These are phyloP conservation scores for Solanum sejunctum DNA, from an alignment of 257 asterid species.

Conservation along the genomic window DNA sequence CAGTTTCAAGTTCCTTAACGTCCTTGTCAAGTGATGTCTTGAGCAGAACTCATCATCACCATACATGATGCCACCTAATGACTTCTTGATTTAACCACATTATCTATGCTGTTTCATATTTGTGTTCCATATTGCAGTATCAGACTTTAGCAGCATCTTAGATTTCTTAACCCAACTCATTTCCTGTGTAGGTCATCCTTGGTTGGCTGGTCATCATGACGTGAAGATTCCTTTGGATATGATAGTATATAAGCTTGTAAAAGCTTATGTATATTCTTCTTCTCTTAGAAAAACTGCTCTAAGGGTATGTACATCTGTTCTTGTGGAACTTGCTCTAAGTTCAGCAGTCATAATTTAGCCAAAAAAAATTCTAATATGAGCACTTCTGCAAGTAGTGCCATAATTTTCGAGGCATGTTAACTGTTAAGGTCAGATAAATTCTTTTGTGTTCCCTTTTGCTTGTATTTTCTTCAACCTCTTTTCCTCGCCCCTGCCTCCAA, in stretches of 20 bases:
- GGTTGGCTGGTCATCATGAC: constrained; percentile 78
- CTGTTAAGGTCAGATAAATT: not conserved
- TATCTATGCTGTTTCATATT: not conserved
- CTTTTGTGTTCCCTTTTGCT: not conserved
- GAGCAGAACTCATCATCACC: not conserved
- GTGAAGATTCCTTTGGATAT: constrained; percentile 80
- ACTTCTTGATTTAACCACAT: not conserved
- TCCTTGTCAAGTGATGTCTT: not conserved
- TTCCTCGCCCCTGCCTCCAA: not conserved
- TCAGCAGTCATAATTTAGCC: not conserved
- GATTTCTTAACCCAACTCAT: not conserved
- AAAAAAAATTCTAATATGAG: not conserved
- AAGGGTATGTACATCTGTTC: constrained; percentile 39
- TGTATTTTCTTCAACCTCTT: not conserved
- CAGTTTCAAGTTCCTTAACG: not conserved
- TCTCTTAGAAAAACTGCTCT: constrained; percentile 82
- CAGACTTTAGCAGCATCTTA: not conserved
- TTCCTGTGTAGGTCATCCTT: constrained; percentile 73
- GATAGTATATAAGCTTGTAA: constrained; percentile 65
- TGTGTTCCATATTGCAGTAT: not conserved
- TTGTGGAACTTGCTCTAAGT: not conserved
- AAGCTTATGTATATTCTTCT: constrained; percentile 79
- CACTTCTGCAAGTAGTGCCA: not conserved
- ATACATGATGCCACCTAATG: not conserved
- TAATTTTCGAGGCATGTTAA: not conserved